Evolutionary conservation across 768 basidiomycete species (phyloP), one percentile per base, ranked within the genome.

Genomic region (Macrolepiota fuliginosa): DNA sequence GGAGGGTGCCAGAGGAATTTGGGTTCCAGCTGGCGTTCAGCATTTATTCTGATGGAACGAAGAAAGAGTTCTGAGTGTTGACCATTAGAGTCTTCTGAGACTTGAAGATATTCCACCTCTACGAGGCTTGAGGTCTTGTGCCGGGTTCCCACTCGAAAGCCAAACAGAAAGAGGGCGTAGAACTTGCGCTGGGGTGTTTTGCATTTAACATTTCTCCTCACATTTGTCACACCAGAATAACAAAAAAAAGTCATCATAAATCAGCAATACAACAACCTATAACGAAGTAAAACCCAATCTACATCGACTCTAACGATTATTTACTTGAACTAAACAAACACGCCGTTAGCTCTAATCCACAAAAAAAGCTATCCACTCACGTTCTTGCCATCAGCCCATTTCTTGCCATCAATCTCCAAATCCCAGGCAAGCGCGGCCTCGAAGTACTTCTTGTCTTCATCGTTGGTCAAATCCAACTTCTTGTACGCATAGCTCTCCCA

Each of bases 371-470:
- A 24, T 11, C 5, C 10, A 84, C 92, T 80, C 73, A 93, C 90
- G 73, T 87, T 90, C 83, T 93, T 93, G 66, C 92, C 92, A 77
- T 96, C 95, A 54, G 77, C 87, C 92, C 93, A 97, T 73, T 85
- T 84, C 85, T 92, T 94, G 32, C 90, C 96, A 66, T 89, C 88
- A 59, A 97, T 68, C 76, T 90, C 87, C 63, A 96, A 77, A 78
- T 96, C 94, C 96, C 96, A 98, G 52, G 94, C 92, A 67, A 96
- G 84, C 25, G 91, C 92, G 67, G 82, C 90, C 82, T 94, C 93
- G 71, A 98, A 95, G 86, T 91, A 96, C 63, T 81, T 80, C 81
- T 95, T 95, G 69, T 98, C 89, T 17, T 78, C 87, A 27, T 78
- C 79, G 62, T 89, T 89, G 53, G 75, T 77, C 51, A 94, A 74